These are phyloP conservation scores for Farysia itapuensis DNA, from an alignment of 1,284 basidiomycete genomes.

Conservation along the genomic window DNA sequence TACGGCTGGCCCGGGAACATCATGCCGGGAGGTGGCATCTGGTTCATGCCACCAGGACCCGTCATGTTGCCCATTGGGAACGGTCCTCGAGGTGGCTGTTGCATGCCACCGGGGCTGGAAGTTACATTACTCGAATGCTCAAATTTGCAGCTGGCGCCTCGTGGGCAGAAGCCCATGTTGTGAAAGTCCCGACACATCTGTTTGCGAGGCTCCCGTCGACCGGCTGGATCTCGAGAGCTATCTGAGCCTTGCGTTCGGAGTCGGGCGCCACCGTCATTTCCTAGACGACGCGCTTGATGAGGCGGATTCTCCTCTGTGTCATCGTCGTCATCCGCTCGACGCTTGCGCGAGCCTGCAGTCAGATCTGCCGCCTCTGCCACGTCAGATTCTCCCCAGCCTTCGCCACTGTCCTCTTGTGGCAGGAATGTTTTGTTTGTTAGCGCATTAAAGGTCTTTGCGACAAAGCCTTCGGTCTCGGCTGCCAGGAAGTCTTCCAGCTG, in stretches of 20 bases:
- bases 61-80: conserved; percentile 32
- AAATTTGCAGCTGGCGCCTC: conserved; percentile 86
- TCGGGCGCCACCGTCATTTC: conserved; percentile 13
- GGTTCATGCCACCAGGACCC: conserved; percentile 21
- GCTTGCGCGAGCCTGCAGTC: conserved; percentile 16
- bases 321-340: conserved; percentile 39
- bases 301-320: conserved; percentile 22
- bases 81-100: conserved; percentile 8
- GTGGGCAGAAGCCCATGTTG: conserved; percentile 73
- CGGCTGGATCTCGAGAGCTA: conserved; percentile 6
- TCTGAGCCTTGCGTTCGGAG: conserved; percentile 13
- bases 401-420: conserved; percentile 1
- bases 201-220: conserved; percentile 21
- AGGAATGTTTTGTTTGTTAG: conserved; percentile 54
- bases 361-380: not conserved
- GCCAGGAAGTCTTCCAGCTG: conserved; percentile 91
- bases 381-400: conserved; percentile 5
- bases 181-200: conserved; percentile 57
- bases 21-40: conserved; percentile 24
- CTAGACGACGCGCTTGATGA: conserved; percentile 22
- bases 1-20: conserved; percentile 39
- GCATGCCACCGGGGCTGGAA: conserved; percentile 10
- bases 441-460: conserved; percentile 78
- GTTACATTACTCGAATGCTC: conserved; percentile 66
- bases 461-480: conserved; percentile 77